These are phyloP conservation scores for Endocalyx cinctus DNA, from an alignment of 2,329 filamentous ascomycete species.

Conservation along the genomic window DNA sequence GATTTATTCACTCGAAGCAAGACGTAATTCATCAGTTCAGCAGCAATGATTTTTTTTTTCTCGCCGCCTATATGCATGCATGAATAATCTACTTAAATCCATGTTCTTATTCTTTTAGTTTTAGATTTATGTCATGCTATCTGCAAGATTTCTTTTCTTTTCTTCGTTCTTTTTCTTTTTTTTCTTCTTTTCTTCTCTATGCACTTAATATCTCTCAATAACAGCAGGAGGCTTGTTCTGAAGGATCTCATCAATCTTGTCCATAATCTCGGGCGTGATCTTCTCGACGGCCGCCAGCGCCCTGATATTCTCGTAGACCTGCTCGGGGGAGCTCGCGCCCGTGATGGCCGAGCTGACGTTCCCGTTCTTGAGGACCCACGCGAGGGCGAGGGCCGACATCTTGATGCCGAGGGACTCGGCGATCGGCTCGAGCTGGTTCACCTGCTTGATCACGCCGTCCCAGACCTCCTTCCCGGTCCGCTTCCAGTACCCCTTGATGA, in stretches of 20 bases:
- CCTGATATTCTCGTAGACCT: slow-evolving; percentile 47
- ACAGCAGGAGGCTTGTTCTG: slow-evolving; percentile 28
- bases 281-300: slow-evolving; percentile 42
- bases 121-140: no score
- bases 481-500: slow-evolving; percentile 55
- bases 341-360: slow-evolving; percentile 46
- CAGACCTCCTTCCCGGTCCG: slow-evolving; percentile 56
- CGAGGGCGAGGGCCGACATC: slow-evolving; percentile 46
- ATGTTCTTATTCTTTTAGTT: no score
- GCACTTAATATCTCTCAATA: neutral
- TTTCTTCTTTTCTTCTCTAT: neutral
- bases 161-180: neutral
- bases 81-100: no score
- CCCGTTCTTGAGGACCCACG: slow-evolving; percentile 51
- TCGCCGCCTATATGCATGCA: no score
- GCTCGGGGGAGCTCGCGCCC: slow-evolving; percentile 46
- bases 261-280: slow-evolving; percentile 45
- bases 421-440: slow-evolving; percentile 41
- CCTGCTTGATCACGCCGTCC: slow-evolving; percentile 42
- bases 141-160: no score
- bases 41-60: no score
- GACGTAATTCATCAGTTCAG: no score
- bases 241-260: slow-evolving; percentile 44
- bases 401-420: slow-evolving; percentile 54
- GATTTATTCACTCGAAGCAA: no score